Percentiles rank a stretch among this genome's conserved stretches.
These are phyloP conservation scores for Halophytophthora batemanensis DNA, from an alignment of 352 stramenopile genomes.

Conservation along the genomic window DNA sequence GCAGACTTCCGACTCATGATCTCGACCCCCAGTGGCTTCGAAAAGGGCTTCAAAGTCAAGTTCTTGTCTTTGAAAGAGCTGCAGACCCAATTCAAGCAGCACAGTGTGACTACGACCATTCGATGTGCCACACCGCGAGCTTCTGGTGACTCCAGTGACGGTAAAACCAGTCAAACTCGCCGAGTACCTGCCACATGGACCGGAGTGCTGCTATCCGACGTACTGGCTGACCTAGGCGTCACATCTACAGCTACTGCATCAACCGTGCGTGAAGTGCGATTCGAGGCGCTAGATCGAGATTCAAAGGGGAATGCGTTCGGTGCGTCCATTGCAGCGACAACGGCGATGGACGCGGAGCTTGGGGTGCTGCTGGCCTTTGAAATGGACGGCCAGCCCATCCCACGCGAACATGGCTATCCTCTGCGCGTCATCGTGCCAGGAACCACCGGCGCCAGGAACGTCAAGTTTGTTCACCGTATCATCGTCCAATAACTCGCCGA, in stretches of 20 bases:
- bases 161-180: conserved; percentile 22
- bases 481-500: conserved; percentile 15
- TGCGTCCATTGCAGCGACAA: conserved; percentile 83
- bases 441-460: conserved; percentile 82
- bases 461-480: conserved; percentile 94
- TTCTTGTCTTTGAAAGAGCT: conserved; percentile 83
- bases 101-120: conserved; percentile 81
- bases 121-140: conserved; percentile 69
- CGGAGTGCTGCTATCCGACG: conserved; percentile 85
- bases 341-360: conserved; percentile 80
- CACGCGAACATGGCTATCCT: conserved; percentile 93
- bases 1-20: conserved; percentile 15
- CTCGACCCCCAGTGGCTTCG: background rate
- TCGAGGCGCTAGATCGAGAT: conserved; percentile 47
- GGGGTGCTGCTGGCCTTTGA: conserved; percentile 94
- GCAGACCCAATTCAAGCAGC: conserved; percentile 76
- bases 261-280: conserved; percentile 42
- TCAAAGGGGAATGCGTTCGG: conserved; percentile 46
- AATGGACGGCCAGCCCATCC: conserved; percentile 89
- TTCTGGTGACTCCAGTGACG: conserved; percentile 33
- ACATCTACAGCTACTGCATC: conserved; percentile 15
- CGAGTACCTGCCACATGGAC: conserved; percentile 89
- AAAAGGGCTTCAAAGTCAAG: conserved; percentile 8
- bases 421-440: conserved; percentile 92
- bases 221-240: conserved; percentile 76